Evolutionary conservation across 495 filamentous ascomycete species (phyloP).

Genomic region (Barbatosphaeria neglecta): DNA sequence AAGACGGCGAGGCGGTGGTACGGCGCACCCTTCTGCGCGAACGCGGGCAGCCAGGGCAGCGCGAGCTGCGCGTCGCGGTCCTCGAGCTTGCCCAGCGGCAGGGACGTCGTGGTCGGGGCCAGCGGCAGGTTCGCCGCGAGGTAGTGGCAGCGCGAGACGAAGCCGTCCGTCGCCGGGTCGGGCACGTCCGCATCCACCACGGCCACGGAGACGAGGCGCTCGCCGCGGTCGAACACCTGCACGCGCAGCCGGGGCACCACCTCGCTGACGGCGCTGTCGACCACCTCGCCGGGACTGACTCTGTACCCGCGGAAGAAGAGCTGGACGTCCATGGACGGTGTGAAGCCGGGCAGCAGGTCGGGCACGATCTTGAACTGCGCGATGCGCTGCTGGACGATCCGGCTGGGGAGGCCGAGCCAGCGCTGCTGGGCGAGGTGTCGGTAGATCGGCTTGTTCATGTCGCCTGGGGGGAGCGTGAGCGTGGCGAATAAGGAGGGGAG

Average conservation of each 20-base stretch:
- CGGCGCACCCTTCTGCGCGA: conserved; percentile 76
- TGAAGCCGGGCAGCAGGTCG: conserved; percentile 79
- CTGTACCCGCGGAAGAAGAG: conserved; percentile 60
- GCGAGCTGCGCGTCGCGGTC: conserved; percentile 51
- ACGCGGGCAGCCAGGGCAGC: conserved; percentile 73
- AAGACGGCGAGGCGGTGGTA: conserved; percentile 84
- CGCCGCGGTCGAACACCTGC: conserved; percentile 70
- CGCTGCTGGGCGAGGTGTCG: conserved; percentile 75
- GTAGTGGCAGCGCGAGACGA: conserved; percentile 73
- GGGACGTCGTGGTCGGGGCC: conserved; percentile 32
- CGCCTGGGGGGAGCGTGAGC: conserved; percentile 39
- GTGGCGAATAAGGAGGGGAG: neutral
- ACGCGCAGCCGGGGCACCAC: conserved; percentile 61
- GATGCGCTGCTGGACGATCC: conserved; percentile 76
- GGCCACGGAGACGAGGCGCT: conserved; percentile 70
- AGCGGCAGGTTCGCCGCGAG: conserved; percentile 55
- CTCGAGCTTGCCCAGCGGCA: conserved; percentile 34
- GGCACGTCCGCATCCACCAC: conserved; percentile 90
- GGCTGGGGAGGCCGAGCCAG: conserved; percentile 64
- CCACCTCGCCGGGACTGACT: conserved; percentile 63
- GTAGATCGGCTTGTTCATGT: conserved; percentile 96
- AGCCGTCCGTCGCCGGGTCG: conserved; percentile 61
- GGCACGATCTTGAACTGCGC: conserved; percentile 80
- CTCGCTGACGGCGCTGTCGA: conserved; percentile 60
- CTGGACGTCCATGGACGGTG: conserved; percentile 66